Base-by-base conservation (phyloP, 257 asterid genomes). In the Perilla frutescens region DNA sequence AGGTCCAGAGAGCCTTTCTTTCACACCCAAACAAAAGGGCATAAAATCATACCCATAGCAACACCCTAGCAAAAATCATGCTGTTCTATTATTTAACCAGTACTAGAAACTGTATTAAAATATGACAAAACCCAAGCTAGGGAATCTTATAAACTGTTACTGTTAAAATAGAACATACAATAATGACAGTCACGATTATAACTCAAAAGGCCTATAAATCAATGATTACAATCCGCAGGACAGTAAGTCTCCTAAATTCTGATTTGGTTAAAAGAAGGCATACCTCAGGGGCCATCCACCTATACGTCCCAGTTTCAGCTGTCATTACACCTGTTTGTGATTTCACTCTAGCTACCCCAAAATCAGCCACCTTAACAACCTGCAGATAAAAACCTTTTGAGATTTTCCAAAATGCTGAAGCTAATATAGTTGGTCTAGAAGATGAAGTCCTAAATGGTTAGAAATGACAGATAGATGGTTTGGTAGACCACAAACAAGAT, bases 261-360 rank as follows among this genome's bases (percentile, higher is more conserved):
- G 53, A 74, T 44, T 70, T 32, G 62, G 72, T 77, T 43, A 49
- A 71, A 44, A 59, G 71, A 72, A 62, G 68, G 51, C 60, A 64
- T 82, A 95, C 99, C 99, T 95, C 99, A 62, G 99, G 99, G 57
- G 99, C 98, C 99, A 95, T 95, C 99, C 99, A 95, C 75, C 99
- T 82, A 62, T 95, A 95, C 0, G 99, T 95, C 79, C 99, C 99
- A 14, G 99, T 95, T 85, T 95, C 99, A 71, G 99, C 97, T 7
- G 99, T 95, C 99, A 95, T 95, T 56, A 95, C 98, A 66, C 99
- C 99, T 29, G 94, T 85, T 77, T 92, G 97, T 56, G 98, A 88
- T 84, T 86, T 92, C 79, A 95, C 99, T 87, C 99, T 84, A 62
- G 99, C 99, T 72, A 95, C 99, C 8, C 99, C 99, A 81, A 95